These are phyloP conservation scores for Trichoderma gamsii DNA, from an alignment of 495 filamentous ascomycete species.

Conservation along the genomic window DNA sequence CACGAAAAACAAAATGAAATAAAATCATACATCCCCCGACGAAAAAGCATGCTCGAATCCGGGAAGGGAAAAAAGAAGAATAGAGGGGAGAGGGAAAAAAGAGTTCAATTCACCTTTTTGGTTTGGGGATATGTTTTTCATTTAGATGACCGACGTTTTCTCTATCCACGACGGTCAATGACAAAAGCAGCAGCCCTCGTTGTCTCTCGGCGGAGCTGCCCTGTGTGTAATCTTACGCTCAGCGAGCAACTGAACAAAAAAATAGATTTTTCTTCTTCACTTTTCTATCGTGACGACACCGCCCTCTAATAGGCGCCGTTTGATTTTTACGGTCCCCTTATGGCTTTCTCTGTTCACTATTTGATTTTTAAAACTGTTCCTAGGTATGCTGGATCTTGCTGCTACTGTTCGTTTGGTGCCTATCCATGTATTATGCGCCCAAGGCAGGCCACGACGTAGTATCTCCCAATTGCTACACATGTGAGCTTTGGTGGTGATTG, in stretches of 20 bases:
- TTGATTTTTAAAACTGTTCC: too few species aligned
- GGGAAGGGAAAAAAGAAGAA: neutral
- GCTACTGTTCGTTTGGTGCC: too few species aligned
- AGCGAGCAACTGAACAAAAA: slow-evolving; percentile 1
- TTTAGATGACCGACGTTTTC: neutral
- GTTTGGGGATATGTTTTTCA: neutral
- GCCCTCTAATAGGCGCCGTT: neutral
- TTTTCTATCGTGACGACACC: neutral
- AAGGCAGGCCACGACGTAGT: too few species aligned
- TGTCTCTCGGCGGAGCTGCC: neutral
- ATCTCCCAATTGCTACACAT: too few species aligned
- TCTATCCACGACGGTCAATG: neutral
- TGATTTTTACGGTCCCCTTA: neutral
- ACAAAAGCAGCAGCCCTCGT: slow-evolving; percentile 2
- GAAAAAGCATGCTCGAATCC: neutral
- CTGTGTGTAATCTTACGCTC: slow-evolving; percentile 13
- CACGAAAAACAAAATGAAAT: neutral
- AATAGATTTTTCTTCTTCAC: neutral
- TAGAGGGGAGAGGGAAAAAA: neutral
- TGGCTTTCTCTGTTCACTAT: too few species aligned
- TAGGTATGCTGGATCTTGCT: too few species aligned
- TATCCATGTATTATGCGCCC: too few species aligned
- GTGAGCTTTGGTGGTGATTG: too few species aligned
- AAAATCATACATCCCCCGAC: neutral
- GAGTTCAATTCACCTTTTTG: neutral